These are phyloP conservation scores for Gonium pectorale DNA, from an alignment of 139 green algal genomes.

Conservation along the genomic window DNA sequence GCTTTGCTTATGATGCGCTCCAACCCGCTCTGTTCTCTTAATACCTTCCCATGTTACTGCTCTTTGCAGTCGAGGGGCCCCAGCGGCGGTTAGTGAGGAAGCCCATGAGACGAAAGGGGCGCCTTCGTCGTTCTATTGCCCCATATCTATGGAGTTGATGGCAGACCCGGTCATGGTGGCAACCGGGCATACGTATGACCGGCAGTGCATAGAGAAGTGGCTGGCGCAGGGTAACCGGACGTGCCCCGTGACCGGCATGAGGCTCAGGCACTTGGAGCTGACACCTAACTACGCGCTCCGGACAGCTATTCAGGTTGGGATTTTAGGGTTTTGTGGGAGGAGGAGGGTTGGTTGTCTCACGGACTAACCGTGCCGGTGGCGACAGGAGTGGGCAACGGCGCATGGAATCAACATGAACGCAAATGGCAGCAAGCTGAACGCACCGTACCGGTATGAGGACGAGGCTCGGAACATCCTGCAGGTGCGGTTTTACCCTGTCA, in stretches of 20 bases:
- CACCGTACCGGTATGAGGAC: conserved; percentile 59
- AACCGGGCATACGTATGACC: conserved; percentile 95
- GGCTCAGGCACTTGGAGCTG: conserved; percentile 90
- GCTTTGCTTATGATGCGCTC: too few species aligned
- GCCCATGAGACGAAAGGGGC: too few species aligned
- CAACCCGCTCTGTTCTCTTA: too few species aligned
- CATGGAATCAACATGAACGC: conserved; percentile 69
- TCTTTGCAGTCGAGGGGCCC: too few species aligned
- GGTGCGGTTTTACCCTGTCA: too few species aligned
- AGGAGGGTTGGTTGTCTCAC: too few species aligned
- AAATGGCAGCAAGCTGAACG: conserved; percentile 34
- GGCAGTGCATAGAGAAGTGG: conserved; percentile 91
- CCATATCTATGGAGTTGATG: conserved; percentile 95
- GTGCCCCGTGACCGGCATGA: conserved; percentile 92
- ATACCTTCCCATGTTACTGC: too few species aligned
- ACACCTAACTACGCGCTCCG: conserved; percentile 93
- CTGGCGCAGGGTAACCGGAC: conserved; percentile 88
- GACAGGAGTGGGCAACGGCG: conserved; percentile 84
- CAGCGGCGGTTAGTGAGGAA: too few species aligned
- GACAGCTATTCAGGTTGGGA: conserved; percentile 85
- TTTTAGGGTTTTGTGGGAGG: too few species aligned
- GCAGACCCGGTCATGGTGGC: conserved; percentile 93
- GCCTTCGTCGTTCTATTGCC: conserved; percentile 81
- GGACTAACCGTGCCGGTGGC: too few species aligned
- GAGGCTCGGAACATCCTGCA: conserved; percentile 83